Evolutionary conservation across 306 rosid genomes (phyloP).

Genomic region (Dryas alaskensis): DNA sequence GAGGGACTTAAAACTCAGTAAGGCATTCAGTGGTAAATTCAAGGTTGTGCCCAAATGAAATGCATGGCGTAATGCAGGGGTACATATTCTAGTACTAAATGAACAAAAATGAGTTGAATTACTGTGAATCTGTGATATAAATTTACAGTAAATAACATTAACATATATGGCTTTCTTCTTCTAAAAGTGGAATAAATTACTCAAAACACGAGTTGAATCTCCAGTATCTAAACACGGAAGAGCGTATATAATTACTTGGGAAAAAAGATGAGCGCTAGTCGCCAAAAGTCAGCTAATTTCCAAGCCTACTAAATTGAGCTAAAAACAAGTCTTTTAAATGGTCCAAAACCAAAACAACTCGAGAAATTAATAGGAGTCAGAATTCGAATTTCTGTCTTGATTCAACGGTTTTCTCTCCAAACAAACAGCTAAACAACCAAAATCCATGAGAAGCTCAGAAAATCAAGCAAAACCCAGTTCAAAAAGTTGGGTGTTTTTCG

Average conservation of each 20-base stretch:
- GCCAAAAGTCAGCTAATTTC: constrained; percentile 1
- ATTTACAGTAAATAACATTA: not conserved
- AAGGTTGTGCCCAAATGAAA: not conserved
- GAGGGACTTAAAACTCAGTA: not conserved
- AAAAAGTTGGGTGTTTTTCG: constrained; percentile 14
- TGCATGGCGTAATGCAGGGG: not conserved
- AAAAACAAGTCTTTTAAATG: not conserved
- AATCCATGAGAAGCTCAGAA: constrained; percentile 10
- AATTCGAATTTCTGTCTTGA: not conserved
- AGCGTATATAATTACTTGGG: not conserved
- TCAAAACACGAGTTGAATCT: not conserved
- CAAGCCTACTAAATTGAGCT: not conserved
- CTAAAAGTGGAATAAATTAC: not conserved
- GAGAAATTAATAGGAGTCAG: constrained; percentile 5
- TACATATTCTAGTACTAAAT: not conserved
- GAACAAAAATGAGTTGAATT: not conserved
- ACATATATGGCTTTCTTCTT: not conserved
- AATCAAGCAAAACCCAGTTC: constrained; percentile 24
- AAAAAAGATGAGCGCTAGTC: not conserved
- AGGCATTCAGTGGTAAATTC: not conserved
- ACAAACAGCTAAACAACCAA: constrained; percentile 11
- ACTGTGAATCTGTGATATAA: not conserved
- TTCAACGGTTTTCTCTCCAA: constrained; percentile 2
- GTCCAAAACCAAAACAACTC: not conserved
- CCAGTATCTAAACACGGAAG: not conserved